These are phyloP conservation scores for Arthrobotrys sinensis DNA, from an alignment of 2,329 filamentous ascomycete species.

Conservation along the genomic window DNA sequence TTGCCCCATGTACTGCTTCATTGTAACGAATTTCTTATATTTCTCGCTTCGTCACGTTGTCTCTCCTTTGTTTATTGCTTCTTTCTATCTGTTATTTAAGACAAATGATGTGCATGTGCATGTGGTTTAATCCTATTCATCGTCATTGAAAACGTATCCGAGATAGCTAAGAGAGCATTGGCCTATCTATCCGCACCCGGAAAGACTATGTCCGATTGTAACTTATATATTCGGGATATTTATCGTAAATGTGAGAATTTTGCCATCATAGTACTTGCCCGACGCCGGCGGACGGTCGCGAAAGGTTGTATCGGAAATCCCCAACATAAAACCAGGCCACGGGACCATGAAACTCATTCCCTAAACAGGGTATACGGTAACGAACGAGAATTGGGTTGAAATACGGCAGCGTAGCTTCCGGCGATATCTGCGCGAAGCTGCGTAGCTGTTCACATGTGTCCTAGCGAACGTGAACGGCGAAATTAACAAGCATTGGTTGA, in stretches of 20 bases:
- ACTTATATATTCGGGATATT: constrained; percentile 9
- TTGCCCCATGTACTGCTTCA: background rate
- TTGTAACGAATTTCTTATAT: background rate
- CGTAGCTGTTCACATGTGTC: constrained; percentile 10
- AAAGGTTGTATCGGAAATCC: constrained; percentile 15
- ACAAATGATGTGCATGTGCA: constrained; percentile 43
- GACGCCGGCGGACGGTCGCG: constrained; percentile 15
- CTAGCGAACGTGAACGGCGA: background rate
- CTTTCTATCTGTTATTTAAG: background rate
- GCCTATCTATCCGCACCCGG: constrained; percentile 7
- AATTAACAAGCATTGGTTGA: constrained; percentile 6
- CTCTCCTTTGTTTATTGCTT: constrained; percentile 5
- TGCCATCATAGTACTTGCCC: constrained; percentile 1
- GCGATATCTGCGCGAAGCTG: background rate
- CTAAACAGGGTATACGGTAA: constrained; percentile 28
- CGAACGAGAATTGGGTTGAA: background rate
- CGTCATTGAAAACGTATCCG: background rate
- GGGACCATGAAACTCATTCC: constrained; percentile 48
- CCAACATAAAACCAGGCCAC: constrained; percentile 28
- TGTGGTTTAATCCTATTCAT: background rate
- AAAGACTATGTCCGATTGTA: background rate
- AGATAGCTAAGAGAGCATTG: background rate
- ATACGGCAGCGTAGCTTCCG: background rate
- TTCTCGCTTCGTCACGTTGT: background rate
- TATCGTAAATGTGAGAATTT: constrained; percentile 37